Evolutionary conservation across 345 rosid genomes (phyloP).

Genomic region (Stellera chamaejasme): DNA sequence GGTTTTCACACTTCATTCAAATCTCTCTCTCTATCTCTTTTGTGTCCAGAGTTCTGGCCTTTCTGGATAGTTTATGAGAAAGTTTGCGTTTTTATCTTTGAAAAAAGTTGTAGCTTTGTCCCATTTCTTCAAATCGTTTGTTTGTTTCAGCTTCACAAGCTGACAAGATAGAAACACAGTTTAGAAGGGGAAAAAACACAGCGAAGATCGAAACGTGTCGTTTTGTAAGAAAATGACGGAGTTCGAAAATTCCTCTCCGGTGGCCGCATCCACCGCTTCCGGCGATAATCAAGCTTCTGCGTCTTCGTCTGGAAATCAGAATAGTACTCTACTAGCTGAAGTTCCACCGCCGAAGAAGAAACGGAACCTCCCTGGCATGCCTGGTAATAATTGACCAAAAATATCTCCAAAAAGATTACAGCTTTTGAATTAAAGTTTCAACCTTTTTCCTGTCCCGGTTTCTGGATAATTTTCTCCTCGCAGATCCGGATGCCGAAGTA

Average conservation of each 20-base stretch:
- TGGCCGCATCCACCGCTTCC: slow-evolving; percentile 35
- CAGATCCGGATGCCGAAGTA: slow-evolving; percentile 80
- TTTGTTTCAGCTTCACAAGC: slow-evolving; percentile 1
- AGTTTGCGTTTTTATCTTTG: slow-evolving; percentile 6
- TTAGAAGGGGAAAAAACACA: not conserved
- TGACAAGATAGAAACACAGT: no score
- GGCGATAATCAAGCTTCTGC: slow-evolving; percentile 28
- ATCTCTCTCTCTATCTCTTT: slow-evolving; percentile 9
- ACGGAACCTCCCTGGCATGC: slow-evolving; percentile 84
- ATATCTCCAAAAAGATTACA: not conserved
- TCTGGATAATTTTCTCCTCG: not conserved
- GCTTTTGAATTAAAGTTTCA: not conserved
- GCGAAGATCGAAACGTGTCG: not conserved
- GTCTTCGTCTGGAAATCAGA: slow-evolving; percentile 20
- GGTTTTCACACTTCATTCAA: slow-evolving; percentile 8
- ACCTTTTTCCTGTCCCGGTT: not conserved
- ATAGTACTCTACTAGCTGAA: slow-evolving; percentile 12
- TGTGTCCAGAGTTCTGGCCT: not conserved
- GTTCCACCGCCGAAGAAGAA: slow-evolving; percentile 39
- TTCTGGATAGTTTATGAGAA: slow-evolving; percentile 2
- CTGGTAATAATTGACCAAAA: slow-evolving; percentile 30
- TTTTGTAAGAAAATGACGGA: slow-evolving; percentile 23
- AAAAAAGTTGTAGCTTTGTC: no score
- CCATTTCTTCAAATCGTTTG: slow-evolving; percentile 2
- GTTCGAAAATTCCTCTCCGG: slow-evolving; percentile 30